phyloP scores from a whole-genome alignment of 192 early-diverging fungal species.

The Mortierella antarctica region DNA sequence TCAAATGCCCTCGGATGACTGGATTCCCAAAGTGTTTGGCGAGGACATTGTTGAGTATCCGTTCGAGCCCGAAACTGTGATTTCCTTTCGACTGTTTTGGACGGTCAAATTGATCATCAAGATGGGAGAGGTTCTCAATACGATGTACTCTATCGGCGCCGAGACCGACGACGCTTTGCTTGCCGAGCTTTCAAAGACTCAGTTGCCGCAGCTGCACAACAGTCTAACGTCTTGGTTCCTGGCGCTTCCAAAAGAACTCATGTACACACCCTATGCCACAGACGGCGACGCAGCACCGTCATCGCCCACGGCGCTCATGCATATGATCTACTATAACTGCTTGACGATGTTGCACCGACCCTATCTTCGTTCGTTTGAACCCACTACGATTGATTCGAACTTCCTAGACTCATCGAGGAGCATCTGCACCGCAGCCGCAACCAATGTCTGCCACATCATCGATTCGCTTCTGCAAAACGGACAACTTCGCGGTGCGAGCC shows the following conservation, averaged over 20 bases:
- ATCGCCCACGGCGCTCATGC: conserved; percentile 34
- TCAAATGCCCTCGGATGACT: conserved; percentile 29
- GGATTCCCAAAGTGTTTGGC: conserved; percentile 16
- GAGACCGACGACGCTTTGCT: conserved; percentile 24
- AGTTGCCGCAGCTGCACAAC: conserved; percentile 33
- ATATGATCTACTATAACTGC: conserved; percentile 63
- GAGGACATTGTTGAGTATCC: conserved; percentile 28
- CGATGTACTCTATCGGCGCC: conserved; percentile 42
- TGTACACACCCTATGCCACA: conserved; percentile 55
- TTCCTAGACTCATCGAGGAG: conserved; percentile 36
- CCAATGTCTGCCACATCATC: conserved; percentile 44
- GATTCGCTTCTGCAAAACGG: conserved; percentile 38
- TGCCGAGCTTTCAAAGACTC: conserved; percentile 23
- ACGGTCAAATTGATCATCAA: conserved; percentile 28
- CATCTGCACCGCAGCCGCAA: conserved; percentile 47
- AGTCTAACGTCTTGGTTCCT: conserved; percentile 56
- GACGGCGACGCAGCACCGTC: conserved; percentile 26
- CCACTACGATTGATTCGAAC: conserved; percentile 12
- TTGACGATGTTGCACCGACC: conserved; percentile 64
- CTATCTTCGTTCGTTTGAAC: conserved; percentile 44
- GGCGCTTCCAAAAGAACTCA: conserved; percentile 55
- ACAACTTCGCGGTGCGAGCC: conserved; percentile 22
- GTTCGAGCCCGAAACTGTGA: conserved; percentile 20
- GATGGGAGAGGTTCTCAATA: conserved; percentile 23
- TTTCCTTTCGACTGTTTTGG: conserved; percentile 33